Percentiles rank a stretch among this genome's conserved stretches.
phyloP scores from a whole-genome alignment of 2,329 filamentous ascomycete genomes.

The Alternaria brassicicola region DNA sequence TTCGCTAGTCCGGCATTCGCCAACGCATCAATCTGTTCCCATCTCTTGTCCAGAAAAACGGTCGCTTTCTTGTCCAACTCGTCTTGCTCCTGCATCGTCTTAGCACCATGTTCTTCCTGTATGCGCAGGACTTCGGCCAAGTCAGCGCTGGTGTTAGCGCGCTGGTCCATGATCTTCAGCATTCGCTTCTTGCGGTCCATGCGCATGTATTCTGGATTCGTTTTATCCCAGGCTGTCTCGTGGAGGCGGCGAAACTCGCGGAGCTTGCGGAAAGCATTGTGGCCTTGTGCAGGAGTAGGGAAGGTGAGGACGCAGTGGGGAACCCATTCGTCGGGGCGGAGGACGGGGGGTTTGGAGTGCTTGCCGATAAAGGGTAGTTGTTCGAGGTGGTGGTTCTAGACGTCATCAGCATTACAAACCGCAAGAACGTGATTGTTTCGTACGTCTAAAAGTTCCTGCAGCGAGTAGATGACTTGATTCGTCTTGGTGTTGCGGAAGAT shows the following conservation, averaged over 20 bases:
- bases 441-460: slow-evolving; percentile 63
- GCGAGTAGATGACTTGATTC: slow-evolving; percentile 69
- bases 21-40: slow-evolving; percentile 30
- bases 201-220: slow-evolving; percentile 49
- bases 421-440: slow-evolving; percentile 18
- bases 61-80: slow-evolving; percentile 23
- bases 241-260: slow-evolving; percentile 54
- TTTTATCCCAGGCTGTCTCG: slow-evolving; percentile 61
- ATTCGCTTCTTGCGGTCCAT: slow-evolving; percentile 58
- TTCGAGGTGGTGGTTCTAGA: slow-evolving; percentile 59
- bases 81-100: slow-evolving; percentile 25
- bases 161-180: slow-evolving; percentile 66
- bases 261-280: slow-evolving; percentile 57
- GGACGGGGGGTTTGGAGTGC: slow-evolving; percentile 62
- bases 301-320: slow-evolving; percentile 66
- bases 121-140: slow-evolving; percentile 61
- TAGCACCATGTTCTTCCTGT: slow-evolving; percentile 50
- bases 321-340: slow-evolving; percentile 68
- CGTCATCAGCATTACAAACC: neutral
- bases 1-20: slow-evolving; percentile 25
- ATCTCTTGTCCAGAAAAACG: slow-evolving; percentile 29
- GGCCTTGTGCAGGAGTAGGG: slow-evolving; percentile 55
- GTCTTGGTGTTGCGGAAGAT: slow-evolving; percentile 66
- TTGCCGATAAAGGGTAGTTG: slow-evolving; percentile 69
- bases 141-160: slow-evolving; percentile 67